Conservation (phyloP, 2,329 filamentous ascomycete genomes). For the Chrysoporthe puriensis region DNA sequence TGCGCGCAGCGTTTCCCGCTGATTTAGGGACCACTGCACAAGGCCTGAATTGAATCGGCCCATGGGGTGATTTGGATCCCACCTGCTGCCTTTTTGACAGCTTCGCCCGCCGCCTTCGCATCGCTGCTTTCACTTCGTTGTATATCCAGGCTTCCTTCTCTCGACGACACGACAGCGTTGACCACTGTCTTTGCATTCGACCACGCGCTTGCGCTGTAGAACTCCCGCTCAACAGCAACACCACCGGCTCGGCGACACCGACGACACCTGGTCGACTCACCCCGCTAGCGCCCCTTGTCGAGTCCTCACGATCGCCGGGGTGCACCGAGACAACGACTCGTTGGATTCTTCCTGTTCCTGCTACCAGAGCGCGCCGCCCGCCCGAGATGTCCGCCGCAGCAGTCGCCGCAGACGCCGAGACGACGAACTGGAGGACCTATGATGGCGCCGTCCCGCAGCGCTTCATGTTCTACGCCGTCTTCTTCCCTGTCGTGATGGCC, state of each 20-base stretch:
- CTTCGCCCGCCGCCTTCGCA: background rate
- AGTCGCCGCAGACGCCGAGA: conserved; percentile 21
- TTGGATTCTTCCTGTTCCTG: background rate
- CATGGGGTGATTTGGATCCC: conserved; percentile 1
- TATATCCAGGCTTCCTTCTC: background rate
- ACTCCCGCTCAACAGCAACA: background rate
- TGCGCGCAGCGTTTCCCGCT: background rate
- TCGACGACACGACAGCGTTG: conserved; percentile 20
- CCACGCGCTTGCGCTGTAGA: background rate
- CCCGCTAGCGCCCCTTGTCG: background rate
- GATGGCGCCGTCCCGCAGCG: conserved; percentile 18
- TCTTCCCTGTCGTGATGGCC: conserved; percentile 22
- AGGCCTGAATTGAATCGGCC: background rate
- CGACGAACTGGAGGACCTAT: conserved; percentile 26
- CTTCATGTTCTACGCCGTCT: conserved; percentile 16
- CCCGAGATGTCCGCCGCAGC: conserved; percentile 20
- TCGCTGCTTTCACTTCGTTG: conserved; percentile 1
- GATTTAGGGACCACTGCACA: conserved; percentile 5
- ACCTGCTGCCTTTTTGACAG: background rate
- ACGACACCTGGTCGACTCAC: background rate
- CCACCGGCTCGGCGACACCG: background rate
- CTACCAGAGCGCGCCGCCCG: too few species aligned
- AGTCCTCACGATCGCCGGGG: background rate
- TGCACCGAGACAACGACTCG: background rate
- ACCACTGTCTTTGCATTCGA: conserved; percentile 19